These are phyloP conservation scores for Syzygium jambos DNA, from an alignment of 345 rosid genomes.

Conservation along the genomic window DNA sequence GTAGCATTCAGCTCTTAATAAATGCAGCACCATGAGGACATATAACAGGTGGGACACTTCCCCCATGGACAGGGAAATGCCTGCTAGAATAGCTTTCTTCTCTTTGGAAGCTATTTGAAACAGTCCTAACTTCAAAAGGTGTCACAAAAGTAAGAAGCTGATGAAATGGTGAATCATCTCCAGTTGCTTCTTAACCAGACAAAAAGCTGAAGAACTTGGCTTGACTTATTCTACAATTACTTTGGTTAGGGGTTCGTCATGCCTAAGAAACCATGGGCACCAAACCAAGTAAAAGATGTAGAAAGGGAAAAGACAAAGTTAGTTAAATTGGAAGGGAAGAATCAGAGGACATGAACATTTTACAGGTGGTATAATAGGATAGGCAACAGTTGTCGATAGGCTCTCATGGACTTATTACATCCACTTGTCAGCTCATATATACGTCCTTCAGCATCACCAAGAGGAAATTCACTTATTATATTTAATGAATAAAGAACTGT, in stretches of 20 bases:
- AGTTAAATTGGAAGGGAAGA: background rate
- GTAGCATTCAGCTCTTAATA: background rate
- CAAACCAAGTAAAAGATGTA: background rate
- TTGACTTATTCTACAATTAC: background rate
- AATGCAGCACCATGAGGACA: background rate
- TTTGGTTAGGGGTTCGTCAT: background rate
- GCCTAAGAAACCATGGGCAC: background rate
- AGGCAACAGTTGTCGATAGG: background rate
- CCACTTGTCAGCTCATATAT: background rate
- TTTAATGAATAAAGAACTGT: background rate
- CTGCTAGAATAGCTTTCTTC: background rate
- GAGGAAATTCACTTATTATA: background rate
- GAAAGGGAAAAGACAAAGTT: background rate
- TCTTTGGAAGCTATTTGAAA: background rate
- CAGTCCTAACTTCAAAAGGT: background rate
- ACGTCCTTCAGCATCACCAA: background rate
- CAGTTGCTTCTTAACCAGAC: background rate
- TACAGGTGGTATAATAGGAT: background rate
- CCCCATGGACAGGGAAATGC: background rate
- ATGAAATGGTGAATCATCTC: background rate
- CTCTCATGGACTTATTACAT: background rate
- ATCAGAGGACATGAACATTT: background rate
- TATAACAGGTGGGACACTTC: background rate
- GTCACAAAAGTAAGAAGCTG: background rate
- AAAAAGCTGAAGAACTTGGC: background rate